Percentiles rank a stretch among this genome's conserved stretches.
phyloP scores from a whole-genome alignment of 108 stramenopile genomes.

The Seminavis robusta region DNA sequence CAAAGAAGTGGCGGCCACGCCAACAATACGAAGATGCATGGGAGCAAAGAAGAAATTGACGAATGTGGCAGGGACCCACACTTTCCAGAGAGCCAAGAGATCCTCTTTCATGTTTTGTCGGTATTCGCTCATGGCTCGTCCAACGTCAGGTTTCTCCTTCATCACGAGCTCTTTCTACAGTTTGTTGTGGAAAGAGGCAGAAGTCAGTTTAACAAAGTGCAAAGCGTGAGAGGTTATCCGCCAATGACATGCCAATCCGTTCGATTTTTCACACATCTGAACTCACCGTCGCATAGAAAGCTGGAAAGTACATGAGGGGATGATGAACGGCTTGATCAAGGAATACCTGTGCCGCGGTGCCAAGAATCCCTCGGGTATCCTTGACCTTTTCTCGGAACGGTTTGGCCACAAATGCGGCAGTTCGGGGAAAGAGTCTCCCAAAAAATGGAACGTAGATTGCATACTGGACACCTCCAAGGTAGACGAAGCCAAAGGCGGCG shows the following conservation, averaged over 20 bases:
- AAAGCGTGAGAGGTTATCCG: no score
- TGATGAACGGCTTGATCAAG: constrained; percentile 54
- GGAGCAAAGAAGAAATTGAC: constrained; percentile 93
- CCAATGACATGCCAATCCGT: no score
- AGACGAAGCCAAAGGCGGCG: constrained; percentile 84
- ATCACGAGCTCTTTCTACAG: constrained; percentile 77
- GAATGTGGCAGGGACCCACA: constrained; percentile 83
- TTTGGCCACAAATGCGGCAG: constrained; percentile 68
- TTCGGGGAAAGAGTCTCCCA: constrained; percentile 72
- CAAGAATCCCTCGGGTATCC: constrained; percentile 56
- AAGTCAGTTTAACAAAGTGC: no score
- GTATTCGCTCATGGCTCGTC: constrained; percentile 45
- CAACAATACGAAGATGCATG: constrained; percentile 84
- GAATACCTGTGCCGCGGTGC: constrained; percentile 28
- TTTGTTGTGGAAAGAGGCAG: no score
- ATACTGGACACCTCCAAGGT: constrained; percentile 86
- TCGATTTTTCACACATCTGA: no score
- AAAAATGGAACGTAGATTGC: constrained; percentile 81
- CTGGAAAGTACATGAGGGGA: constrained; percentile 90
- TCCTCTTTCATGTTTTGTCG: constrained; percentile 75
- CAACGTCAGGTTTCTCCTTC: constrained; percentile 60
- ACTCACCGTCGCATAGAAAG: constrained; percentile 81
- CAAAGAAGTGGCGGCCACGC: constrained; percentile 73
- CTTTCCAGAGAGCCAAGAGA: constrained; percentile 74
- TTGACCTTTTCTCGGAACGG: constrained; percentile 65